phyloP scores from a whole-genome alignment of 1,284 basidiomycete species.

The Moesziomyces sp. region DNA sequence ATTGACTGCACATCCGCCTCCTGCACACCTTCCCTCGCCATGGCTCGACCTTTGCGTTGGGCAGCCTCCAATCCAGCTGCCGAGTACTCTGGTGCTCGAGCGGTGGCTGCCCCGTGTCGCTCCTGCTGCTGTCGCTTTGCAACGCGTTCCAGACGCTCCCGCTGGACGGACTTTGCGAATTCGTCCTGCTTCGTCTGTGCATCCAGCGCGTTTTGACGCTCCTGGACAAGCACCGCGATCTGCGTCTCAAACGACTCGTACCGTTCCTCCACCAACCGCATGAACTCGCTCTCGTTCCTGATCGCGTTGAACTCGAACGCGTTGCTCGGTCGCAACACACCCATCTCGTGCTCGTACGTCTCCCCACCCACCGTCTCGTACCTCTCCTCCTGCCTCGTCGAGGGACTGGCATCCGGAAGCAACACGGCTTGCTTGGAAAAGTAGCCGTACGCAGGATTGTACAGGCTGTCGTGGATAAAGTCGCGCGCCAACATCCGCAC shows the following conservation, averaged over 20 bases:
- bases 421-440: slow-evolving; percentile 72
- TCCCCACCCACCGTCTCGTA: slow-evolving; percentile 14
- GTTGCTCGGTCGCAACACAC: slow-evolving; percentile 22
- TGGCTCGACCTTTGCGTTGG: slow-evolving; percentile 55
- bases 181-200: slow-evolving; percentile 6
- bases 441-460: slow-evolving; percentile 97
- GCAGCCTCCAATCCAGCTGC: slow-evolving; percentile 53
- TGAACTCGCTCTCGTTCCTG: slow-evolving; percentile 79
- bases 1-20: slow-evolving; percentile 64
- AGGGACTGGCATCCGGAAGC: slow-evolving; percentile 40
- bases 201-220: slow-evolving; percentile 5
- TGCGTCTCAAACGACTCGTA: slow-evolving; percentile 64
- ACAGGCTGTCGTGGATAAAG: slow-evolving; percentile 95
- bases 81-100: slow-evolving; percentile 23
- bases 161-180: neutral
- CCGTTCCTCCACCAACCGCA: slow-evolving; percentile 79
- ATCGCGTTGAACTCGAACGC: slow-evolving; percentile 79
- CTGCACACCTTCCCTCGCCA: slow-evolving; percentile 37
- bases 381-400: neutral
- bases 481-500: slow-evolving; percentile 96
- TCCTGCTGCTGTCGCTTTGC: slow-evolving; percentile 1
- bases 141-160: slow-evolving; percentile 1
- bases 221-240: slow-evolving; percentile 29
- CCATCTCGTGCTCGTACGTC: slow-evolving; percentile 29
- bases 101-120: no score